Evolutionary conservation across 2,329 filamentous ascomycete species (phyloP), one percentile per base, ranked within the genome.

Genomic region (Monascus ruber): DNA sequence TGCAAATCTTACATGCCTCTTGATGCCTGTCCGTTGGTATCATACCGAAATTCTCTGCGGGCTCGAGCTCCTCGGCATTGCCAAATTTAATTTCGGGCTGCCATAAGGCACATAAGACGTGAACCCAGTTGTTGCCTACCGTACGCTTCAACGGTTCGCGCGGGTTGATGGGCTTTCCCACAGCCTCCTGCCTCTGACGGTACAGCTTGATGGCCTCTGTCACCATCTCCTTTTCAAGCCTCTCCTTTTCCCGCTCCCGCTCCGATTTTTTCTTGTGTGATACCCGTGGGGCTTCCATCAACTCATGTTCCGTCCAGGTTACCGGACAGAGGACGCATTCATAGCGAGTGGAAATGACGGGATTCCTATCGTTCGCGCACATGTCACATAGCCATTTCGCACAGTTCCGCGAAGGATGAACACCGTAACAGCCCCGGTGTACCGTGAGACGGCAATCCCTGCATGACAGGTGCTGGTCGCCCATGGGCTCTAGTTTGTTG

Each of bases 121-220:
- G 91, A 10, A 95, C 85, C 91, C 91, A 98, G 55, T 96, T 96
- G 65, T 96, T 96, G 58, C 93, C 87, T 4, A 83, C 85, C 0
- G 91, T 98, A 36, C 85, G 79, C 65, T 98, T 98, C 46, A 98
- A 69, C 3, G 91, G 83, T 58, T 96, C 91, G 35, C 91, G 78
- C 25, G 91, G 91, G 47, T 85, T 77, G 29, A 82, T 64, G 1
- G 91, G 89, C 35, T 88, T 83, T 49, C 87, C 86, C 52, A 82
- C 77, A 44, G 89, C 83, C 55, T 85, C 77, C 62, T 98, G 89
- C 54, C 78, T 81, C 57, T 83, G 83, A 32, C 78, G 77, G 60
- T 94, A 94, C 40, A 80, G 80, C n/a, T 89, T 82, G 36, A 81
- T 83, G 5, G 82, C 81, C 50, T 82, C 84, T 38, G 79, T 74